phyloP scores from a whole-genome alignment of 164 flowering plant genomes.

The Hamamelis virginiana region DNA sequence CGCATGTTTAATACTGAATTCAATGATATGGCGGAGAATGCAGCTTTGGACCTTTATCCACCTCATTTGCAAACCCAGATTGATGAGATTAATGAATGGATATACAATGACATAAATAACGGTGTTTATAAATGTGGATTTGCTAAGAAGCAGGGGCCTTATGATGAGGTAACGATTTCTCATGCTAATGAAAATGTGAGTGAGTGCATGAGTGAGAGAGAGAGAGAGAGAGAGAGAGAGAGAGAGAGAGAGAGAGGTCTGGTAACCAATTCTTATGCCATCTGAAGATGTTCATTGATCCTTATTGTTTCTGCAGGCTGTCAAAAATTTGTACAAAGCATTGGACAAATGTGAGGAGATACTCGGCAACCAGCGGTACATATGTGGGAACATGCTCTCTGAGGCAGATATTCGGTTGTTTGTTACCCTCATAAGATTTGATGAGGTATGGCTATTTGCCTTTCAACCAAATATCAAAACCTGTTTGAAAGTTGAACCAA shows the following conservation, averaged over 20 bases:
- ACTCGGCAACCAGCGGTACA: conserved; percentile 69
- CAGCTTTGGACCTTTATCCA: conserved; percentile 82
- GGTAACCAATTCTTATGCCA: too few species aligned
- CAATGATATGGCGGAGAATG: conserved; percentile 78
- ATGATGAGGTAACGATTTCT: conserved; percentile 62
- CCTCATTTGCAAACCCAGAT: conserved; percentile 57
- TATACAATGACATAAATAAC: conserved; percentile 74
- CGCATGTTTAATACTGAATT: conserved; percentile 90
- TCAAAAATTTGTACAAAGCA: conserved; percentile 59
- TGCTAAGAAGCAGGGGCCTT: conserved; percentile 83
- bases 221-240: too few species aligned
- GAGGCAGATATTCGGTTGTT: conserved; percentile 93
- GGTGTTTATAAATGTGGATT: conserved; percentile 96
- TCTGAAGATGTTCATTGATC: background rate
- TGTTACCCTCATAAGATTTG: conserved; percentile 90
- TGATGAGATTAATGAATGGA: conserved; percentile 79
- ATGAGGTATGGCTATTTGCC: conserved; percentile 57
- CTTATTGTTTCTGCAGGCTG: conserved; percentile 55
- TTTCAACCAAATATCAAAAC: too few species aligned
- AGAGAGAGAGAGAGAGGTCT: too few species aligned
- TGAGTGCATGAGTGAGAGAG: background rate
- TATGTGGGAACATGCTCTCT: conserved; percentile 72
- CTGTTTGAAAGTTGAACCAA: too few species aligned
- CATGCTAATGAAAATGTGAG: background rate
- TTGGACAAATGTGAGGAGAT: conserved; percentile 88